Evolutionary conservation across 495 filamentous ascomycete genomes (phyloP), one percentile per base, ranked within the genome.

Genomic region (Cercophora samala): DNA sequence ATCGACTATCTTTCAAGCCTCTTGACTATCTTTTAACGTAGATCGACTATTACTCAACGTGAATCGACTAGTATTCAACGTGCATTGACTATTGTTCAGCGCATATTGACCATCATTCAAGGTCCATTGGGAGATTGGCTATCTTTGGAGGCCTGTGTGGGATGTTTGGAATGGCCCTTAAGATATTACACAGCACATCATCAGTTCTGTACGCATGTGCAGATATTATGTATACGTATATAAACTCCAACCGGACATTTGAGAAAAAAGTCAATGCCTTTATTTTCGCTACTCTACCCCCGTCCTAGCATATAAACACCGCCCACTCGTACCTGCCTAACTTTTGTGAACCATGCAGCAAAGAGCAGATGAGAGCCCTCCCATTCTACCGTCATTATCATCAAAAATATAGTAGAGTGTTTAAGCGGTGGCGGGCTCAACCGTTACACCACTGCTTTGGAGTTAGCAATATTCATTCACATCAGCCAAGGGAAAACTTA

Each of bases 371-470:
- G 42, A 11, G 22, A 25, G 51, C 29, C n/a, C 19, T 25, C 55
- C 11, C 37, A 60, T 26, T 21, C 26, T 56, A 24, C 54, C 54
- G n/a, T 24, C 54, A 56, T 56, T 24, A 21, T 65, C 52, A 64
- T 60, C 37, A 26, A 24, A n/a, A 37, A 60, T 26, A 52, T 42
- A 5, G 58, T 29, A 60, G 54, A 42, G 2, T 29, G 46, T 37
- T 67, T 72, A 73, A 37, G 66, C 70, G 63, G 55, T 75, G 68
- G 68, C 76, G n/a, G 78, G 77, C 64, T 80, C 79, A n/a, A 81
- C 42, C 24, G 77, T 81, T 13, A 78, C 75, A 75, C 79, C 79
- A 66, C 73, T 75, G 72, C n/a, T 64, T 23, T 23, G 18, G 13
- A 56, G 54, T 56, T 56, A 56, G 54, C 54, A 56, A 71, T 64